phyloP scores from a whole-genome alignment of 805 yeast genomes.

The Gaillardinia entomophila region DNA sequence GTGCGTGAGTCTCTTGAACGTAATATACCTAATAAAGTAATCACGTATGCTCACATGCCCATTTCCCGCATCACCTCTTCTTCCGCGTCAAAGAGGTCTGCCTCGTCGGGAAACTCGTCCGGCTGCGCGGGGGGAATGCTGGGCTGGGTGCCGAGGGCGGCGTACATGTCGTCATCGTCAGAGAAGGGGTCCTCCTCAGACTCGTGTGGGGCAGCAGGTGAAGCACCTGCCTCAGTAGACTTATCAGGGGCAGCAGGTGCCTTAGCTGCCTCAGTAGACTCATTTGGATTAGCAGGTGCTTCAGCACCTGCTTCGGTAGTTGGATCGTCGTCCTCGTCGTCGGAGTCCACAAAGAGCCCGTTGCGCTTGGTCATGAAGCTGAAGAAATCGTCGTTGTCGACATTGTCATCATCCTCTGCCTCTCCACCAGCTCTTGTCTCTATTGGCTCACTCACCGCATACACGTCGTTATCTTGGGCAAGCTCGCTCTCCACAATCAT shows the following conservation, averaged over 20 bases:
- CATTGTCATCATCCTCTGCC: conserved; percentile 3
- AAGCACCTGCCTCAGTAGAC: too few relatives aligned
- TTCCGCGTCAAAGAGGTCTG: conserved; percentile 21
- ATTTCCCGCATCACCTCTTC: conserved; percentile 34
- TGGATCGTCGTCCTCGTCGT: conserved; percentile 13
- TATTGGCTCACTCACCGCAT: conserved; percentile 2
- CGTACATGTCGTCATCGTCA: conserved; percentile 20
- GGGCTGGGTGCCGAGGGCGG: conserved; percentile 3
- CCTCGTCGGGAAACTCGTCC: conserved; percentile 6
- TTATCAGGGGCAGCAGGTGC: not conserved
- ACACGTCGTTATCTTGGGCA: conserved; percentile 5
- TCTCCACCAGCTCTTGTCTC: conserved; percentile 9
- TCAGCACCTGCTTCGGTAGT: not conserved
- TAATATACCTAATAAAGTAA: too few relatives aligned
- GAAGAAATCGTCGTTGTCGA: conserved; percentile 14
- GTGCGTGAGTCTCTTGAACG: conserved; percentile 43
- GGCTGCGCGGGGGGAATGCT: conserved; percentile 2
- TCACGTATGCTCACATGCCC: conserved; percentile 22
- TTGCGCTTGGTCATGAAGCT: conserved; percentile 11
- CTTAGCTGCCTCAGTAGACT: not conserved
- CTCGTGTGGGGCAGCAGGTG: too few relatives aligned
- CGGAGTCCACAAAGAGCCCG: conserved; percentile 23
- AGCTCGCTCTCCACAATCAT: conserved; percentile 5
- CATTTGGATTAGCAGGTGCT: not conserved
- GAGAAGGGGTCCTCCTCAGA: conserved; percentile 17